Evolutionary conservation across 2,329 filamentous ascomycete genomes (phyloP).

Genomic region (Ceratocystis cacaofunesta): DNA sequence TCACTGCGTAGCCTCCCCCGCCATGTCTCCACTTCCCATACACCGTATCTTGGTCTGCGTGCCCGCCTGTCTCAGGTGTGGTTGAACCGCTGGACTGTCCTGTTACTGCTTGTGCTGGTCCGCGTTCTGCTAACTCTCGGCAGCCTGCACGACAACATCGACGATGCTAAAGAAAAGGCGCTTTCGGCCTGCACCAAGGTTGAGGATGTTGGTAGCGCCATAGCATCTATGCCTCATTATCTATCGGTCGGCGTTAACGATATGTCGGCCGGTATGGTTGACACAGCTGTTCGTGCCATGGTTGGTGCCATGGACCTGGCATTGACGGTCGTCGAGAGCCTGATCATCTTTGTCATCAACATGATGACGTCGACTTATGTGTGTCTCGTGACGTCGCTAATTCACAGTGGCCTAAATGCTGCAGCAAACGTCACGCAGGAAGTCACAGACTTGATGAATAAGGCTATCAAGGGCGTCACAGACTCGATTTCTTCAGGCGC

Average conservation of each 20-base stretch:
- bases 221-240: slow-evolving; percentile 98
- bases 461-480: slow-evolving; percentile 41
- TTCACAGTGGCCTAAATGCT: slow-evolving; percentile 63
- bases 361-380: slow-evolving; percentile 81
- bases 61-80: slow-evolving; percentile 88
- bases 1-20: slow-evolving; percentile 24
- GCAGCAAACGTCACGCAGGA: slow-evolving; percentile 39
- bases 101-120: slow-evolving; percentile 72
- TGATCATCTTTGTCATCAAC: slow-evolving; percentile 85
- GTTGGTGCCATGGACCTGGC: slow-evolving; percentile 65
- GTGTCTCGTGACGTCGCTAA: slow-evolving; percentile 72
- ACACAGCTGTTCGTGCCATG: slow-evolving; percentile 64
- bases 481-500: slow-evolving; percentile 43
- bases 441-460: slow-evolving; percentile 35
- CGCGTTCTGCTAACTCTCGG: slow-evolving; percentile 64
- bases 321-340: slow-evolving; percentile 68
- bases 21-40: slow-evolving; percentile 51
- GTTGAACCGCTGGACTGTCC: slow-evolving; percentile 93
- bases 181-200: slow-evolving; percentile 82
- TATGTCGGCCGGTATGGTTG: slow-evolving; percentile 64
- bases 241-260: slow-evolving; percentile 79
- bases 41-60: slow-evolving; percentile 81
- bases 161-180: slow-evolving; percentile 62
- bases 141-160: slow-evolving; percentile 58
- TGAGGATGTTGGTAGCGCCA: slow-evolving; percentile 80